phyloP scores from a whole-genome alignment of 2,329 filamentous ascomycete genomes.

The Exutisphaerella laricina region DNA sequence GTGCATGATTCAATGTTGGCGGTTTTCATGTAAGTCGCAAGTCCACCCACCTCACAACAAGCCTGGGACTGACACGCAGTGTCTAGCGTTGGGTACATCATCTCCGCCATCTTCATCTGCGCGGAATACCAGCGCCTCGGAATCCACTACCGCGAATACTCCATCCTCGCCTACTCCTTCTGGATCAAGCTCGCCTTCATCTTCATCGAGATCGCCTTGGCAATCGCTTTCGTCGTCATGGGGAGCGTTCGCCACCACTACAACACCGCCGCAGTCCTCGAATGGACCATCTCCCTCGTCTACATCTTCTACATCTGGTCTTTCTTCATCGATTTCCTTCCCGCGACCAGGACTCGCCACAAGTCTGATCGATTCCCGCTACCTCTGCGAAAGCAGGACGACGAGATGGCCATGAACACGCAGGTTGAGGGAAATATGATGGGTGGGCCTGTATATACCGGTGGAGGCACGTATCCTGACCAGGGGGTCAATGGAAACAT shows the following conservation, averaged over 20 bases:
- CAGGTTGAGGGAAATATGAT: conserved; percentile 24
- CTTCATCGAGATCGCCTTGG: conserved; percentile 68
- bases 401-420: conserved; percentile 26
- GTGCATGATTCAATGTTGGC: conserved; percentile 72
- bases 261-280: conserved; percentile 70
- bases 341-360: conserved; percentile 60
- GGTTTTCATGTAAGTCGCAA: conserved; percentile 62
- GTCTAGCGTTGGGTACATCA: conserved; percentile 61
- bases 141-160: conserved; percentile 69
- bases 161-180: conserved; percentile 70
- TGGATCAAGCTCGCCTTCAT: conserved; percentile 84
- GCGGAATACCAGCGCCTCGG: conserved; percentile 84
- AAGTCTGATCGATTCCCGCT: conserved; percentile 29
- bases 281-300: conserved; percentile 73
- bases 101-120: conserved; percentile 84
- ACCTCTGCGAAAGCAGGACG: conserved; percentile 33
- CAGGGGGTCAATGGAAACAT: background rate
- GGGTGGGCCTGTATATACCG: conserved; percentile 30
- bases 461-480: conserved; percentile 16
- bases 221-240: conserved; percentile 62
- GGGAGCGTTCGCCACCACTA: conserved; percentile 32
- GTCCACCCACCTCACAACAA: background rate
- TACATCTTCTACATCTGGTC: conserved; percentile 78
- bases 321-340: conserved; percentile 81
- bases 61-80: background rate